These are phyloP conservation scores for Aspergillus hiratsukae DNA, from an alignment of 2,329 filamentous ascomycete species.

Conservation along the genomic window DNA sequence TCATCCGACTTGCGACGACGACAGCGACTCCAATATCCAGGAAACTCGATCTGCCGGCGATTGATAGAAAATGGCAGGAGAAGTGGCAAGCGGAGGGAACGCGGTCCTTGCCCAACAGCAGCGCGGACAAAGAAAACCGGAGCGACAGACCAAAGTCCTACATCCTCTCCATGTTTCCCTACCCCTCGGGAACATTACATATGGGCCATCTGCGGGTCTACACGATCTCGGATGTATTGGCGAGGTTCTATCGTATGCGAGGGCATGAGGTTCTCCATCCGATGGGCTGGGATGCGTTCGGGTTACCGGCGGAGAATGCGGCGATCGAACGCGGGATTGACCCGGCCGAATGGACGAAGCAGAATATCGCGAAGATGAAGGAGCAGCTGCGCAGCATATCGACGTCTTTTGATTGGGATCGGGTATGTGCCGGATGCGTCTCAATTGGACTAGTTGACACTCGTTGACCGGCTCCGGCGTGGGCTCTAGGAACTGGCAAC, in stretches of 20 bases:
- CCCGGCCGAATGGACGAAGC: slow-evolving; percentile 71
- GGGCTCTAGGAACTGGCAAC: slow-evolving; percentile 69
- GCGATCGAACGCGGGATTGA: slow-evolving; percentile 77
- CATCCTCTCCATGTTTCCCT: slow-evolving; percentile 88
- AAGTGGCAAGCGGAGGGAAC: slow-evolving; percentile 39
- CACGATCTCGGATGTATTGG: slow-evolving; percentile 81
- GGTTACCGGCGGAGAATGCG: slow-evolving; percentile 85
- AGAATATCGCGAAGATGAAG: slow-evolving; percentile 83
- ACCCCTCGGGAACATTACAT: slow-evolving; percentile 81
- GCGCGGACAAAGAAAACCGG: not conserved
- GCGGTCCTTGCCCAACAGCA: not conserved
- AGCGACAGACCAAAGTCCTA: slow-evolving; percentile 50
- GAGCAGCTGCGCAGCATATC: slow-evolving; percentile 74
- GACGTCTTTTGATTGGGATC: slow-evolving; percentile 75
- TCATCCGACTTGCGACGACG: slow-evolving; percentile 24
- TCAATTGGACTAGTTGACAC: not conserved
- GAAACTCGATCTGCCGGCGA: slow-evolving; percentile 41
- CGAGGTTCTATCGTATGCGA: slow-evolving; percentile 69
- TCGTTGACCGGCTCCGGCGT: not conserved
- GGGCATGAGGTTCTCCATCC: slow-evolving; percentile 74
- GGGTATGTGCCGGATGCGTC: slow-evolving; percentile 50
- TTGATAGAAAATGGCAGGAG: slow-evolving; percentile 54
- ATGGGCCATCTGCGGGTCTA: slow-evolving; percentile 86
- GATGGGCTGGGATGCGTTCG: slow-evolving; percentile 96
- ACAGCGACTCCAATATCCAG: slow-evolving; percentile 9